Base-by-base conservation (phyloP, 164 flowering plant genomes). In the Nymphaea colorata region DNA sequence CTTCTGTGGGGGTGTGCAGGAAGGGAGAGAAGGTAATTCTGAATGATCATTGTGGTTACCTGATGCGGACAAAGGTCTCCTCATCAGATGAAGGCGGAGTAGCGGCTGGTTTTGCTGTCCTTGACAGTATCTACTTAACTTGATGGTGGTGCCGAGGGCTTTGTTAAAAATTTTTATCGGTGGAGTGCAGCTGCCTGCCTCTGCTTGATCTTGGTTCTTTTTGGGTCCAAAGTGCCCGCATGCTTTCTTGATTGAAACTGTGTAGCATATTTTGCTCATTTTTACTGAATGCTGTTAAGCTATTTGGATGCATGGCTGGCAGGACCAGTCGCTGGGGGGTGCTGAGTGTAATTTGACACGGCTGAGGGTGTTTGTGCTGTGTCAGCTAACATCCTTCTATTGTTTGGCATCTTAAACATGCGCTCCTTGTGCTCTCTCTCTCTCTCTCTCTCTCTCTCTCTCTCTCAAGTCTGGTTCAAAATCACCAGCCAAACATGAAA, bases 61-160 rank as follows among this genome's bases (percentile, higher is more conserved):
- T 93, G 82, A 79, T 89, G 91, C 83, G 98, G 65, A 93, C 98
- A 45, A 93, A 93, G 80, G 80, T 86, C 6, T 83, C 97, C 44
- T 86, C 97, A 3, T 87, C 98, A 57, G 79, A 93, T 70, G 98
- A 93, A 76, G 98, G 98, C 61, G 98, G 98, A 2, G 97, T 91
- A 69, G 96, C 86, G 3, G 95, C 97, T 67, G 98, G 98, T 61
- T 93, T 84, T 76, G 97, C 95, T 3, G 97, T 93, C 65, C 79
- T 93, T 76, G 98, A 93, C 69, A 89, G 98, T 74, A 59, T 91
- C 44, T 88, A 93, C 71, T 69, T 91, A 59, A 57, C 62, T 44
- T 72, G 67, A 72, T 57, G 8, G 12, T 51, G 8, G 3, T 15
- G 3, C 57, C 14, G 15, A 51, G 36, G 57, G 3, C 57, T 51